These are phyloP conservation scores for Platanthera guangdongensis DNA, from an alignment of 106 monocot species.

Conservation along the genomic window DNA sequence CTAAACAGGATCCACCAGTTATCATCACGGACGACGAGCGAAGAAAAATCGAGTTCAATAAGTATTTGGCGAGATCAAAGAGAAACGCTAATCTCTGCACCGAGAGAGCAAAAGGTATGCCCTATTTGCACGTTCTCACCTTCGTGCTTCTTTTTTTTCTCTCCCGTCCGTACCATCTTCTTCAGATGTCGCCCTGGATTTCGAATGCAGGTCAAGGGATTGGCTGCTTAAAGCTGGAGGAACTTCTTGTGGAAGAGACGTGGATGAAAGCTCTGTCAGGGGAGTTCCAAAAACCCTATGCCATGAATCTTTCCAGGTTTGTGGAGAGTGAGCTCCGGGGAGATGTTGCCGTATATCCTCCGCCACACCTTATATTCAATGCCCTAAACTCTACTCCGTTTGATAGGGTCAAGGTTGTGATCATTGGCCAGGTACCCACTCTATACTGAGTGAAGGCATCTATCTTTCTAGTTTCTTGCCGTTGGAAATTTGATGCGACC, in stretches of 20 bases:
- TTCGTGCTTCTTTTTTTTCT: no score
- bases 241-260: constrained; percentile 83
- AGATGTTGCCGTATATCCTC: constrained; percentile 66
- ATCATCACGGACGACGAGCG: constrained; percentile 39
- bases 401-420: constrained; percentile 69
- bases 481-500: no score
- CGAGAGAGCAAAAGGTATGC: constrained; percentile 46
- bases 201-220: constrained; percentile 23
- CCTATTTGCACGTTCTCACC: no score
- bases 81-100: constrained; percentile 50
- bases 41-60: constrained; percentile 53
- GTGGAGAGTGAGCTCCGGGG: constrained; percentile 64
- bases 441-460: background rate
- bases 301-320: constrained; percentile 64
- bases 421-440: constrained; percentile 81
- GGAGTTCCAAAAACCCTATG: constrained; percentile 80
- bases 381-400: constrained; percentile 78
- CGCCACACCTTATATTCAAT: constrained; percentile 74
- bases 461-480: background rate
- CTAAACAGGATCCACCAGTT: background rate
- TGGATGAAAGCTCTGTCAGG: constrained; percentile 54
- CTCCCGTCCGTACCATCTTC: background rate
- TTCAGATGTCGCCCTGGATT: background rate
- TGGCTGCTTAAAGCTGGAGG: constrained; percentile 61
- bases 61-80: constrained; percentile 50